phyloP scores from a whole-genome alignment of 768 basidiomycete species.

The Boletus eberwhitei region DNA sequence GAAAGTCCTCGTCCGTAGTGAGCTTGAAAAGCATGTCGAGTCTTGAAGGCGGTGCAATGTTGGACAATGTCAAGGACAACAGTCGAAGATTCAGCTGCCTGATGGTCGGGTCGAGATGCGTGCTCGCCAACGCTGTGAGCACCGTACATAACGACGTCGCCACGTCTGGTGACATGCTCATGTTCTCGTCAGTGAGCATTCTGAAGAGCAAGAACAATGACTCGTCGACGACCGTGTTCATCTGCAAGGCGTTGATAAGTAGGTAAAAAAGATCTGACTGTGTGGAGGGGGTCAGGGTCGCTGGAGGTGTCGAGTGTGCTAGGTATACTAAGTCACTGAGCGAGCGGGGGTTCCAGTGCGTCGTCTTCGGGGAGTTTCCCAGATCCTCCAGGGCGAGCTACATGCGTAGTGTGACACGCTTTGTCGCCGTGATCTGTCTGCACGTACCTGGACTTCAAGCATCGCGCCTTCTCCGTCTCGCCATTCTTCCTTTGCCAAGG shows the following conservation, averaged over 20 bases:
- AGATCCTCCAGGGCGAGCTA: constrained; percentile 36
- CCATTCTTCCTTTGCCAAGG: constrained; percentile 34
- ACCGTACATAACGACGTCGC: constrained; percentile 46
- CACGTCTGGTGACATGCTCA: constrained; percentile 41
- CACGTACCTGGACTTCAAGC: constrained; percentile 39
- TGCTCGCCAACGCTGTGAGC: constrained; percentile 56
- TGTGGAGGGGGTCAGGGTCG: constrained; percentile 8
- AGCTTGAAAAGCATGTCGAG: constrained; percentile 57
- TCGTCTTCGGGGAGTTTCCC: constrained; percentile 12
- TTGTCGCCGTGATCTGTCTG: background rate
- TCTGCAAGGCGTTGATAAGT: constrained; percentile 49
- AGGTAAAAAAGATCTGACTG: constrained; percentile 36
- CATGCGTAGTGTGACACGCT: background rate
- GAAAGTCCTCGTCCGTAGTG: constrained; percentile 45
- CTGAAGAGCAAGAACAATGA: constrained; percentile 53
- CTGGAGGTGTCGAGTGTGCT: constrained; percentile 19
- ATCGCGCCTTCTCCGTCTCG: constrained; percentile 40
- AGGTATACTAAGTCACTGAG: constrained; percentile 25
- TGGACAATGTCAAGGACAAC: constrained; percentile 50
- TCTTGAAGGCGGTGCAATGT: constrained; percentile 45
- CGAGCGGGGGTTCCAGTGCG: constrained; percentile 24
- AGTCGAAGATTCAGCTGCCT: constrained; percentile 63
- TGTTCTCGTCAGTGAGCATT: constrained; percentile 9
- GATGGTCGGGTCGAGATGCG: constrained; percentile 54
- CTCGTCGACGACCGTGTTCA: constrained; percentile 55